Evolutionary conservation across 495 filamentous ascomycete species (phyloP).

Genomic region (Penicillium desertorum): DNA sequence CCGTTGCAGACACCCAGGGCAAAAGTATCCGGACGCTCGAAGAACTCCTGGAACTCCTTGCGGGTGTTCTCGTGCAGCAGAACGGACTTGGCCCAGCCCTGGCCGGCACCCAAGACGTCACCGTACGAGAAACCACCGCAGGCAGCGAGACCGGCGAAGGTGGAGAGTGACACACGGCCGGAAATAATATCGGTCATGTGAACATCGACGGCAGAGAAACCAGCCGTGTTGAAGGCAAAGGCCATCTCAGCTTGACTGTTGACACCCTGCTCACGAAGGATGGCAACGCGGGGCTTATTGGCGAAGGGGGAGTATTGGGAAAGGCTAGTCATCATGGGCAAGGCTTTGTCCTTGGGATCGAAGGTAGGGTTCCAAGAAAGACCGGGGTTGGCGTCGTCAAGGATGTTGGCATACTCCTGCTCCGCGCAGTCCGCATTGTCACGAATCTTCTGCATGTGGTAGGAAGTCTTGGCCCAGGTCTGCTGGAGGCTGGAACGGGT

Average conservation of each 20-base stretch:
- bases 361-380: conserved; percentile 83
- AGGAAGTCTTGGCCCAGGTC: conserved; percentile 83
- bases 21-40: conserved; percentile 86
- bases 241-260: conserved; percentile 98
- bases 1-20: conserved; percentile 95
- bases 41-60: conserved; percentile 78
- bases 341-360: conserved; percentile 72
- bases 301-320: conserved; percentile 60
- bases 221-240: conserved; percentile 88
- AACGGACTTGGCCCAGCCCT: conserved; percentile 95
- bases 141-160: conserved; percentile 84
- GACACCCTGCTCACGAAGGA: conserved; percentile 91
- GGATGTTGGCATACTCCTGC: conserved; percentile 73
- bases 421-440: conserved; percentile 90
- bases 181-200: conserved; percentile 95
- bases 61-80: conserved; percentile 77
- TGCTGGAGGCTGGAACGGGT: conserved; percentile 76
- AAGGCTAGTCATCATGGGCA: conserved; percentile 67
- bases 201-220: conserved; percentile 88
- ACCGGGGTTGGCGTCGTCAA: conserved; percentile 76
- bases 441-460: conserved; percentile 84
- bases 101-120: conserved; percentile 91
- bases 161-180: conserved; percentile 69
- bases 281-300: conserved; percentile 82
- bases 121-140: conserved; percentile 98